Conservation (phyloP, 345 rosid species). For the Gossypium arboreum region DNA sequence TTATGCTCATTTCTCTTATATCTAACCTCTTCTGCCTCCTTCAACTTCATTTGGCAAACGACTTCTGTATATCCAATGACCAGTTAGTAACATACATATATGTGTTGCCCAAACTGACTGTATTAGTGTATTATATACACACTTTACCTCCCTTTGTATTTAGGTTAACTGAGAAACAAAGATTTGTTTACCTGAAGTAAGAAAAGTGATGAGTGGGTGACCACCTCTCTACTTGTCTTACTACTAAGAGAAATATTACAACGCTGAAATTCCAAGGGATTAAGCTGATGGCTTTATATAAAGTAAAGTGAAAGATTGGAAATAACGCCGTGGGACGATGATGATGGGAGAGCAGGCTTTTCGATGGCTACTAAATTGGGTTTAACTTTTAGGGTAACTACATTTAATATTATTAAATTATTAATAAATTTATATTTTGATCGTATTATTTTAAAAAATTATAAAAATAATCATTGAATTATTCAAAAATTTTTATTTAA, state of each 20-base stretch:
- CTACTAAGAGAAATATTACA: not conserved
- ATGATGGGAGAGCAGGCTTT: constrained; percentile 1
- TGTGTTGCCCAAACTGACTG: no score
- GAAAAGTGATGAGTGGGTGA: not conserved
- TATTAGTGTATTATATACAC: no score
- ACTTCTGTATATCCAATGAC: not conserved
- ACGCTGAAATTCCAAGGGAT: not conserved
- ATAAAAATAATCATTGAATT: fast-evolving
- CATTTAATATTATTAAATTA: fast-evolving
- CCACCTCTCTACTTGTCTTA: not conserved
- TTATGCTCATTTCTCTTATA: not conserved
- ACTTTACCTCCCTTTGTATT: no score
- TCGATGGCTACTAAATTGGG: constrained; percentile 1
- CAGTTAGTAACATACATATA: not conserved
- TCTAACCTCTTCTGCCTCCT: not conserved
- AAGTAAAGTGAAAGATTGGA: not conserved
- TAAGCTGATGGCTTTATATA: not conserved
- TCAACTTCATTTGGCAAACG: not conserved
- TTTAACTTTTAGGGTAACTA: no score
- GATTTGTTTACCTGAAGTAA: not conserved
- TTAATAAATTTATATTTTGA: no score
- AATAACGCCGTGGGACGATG: constrained; percentile 2
- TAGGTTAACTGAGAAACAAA: not conserved
- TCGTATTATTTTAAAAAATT: fast-evolving
- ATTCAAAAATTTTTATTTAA: no score